Evolutionary conservation across 805 yeast species (phyloP), one percentile per base, ranked within the genome.

Genomic region (Sungouiella blattae): DNA sequence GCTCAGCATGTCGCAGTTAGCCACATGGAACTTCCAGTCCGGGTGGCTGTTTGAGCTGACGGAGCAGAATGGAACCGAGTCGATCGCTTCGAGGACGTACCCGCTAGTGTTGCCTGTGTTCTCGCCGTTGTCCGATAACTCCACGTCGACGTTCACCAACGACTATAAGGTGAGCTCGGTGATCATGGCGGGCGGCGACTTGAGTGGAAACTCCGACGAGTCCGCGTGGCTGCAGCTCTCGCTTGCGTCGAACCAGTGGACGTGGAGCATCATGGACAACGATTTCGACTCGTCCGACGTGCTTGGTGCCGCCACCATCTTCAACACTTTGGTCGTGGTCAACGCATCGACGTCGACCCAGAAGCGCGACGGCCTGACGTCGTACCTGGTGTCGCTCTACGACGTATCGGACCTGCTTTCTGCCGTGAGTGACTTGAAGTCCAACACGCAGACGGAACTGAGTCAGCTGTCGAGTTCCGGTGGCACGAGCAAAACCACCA

Each of bases 1-100:
- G 87, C 73, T 83, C 23, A 73, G 76, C 42, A 75, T 84, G 80
- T 71, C 71, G 46, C 93, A 84, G 56, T 60, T 83, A 13, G 91
- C 93, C 0, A 57, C 81, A 2, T 83, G 88, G 85, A 79, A 78
- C 46, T 77, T 76, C 41, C 64, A 67, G 32, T 61, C 84, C 6
- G 73, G 73, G 0, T 86, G 94, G 94, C 71, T 84, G 3, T 83
- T 77, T 52, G 45, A 57, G 26, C 47, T 56, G 42, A 49, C 63
- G 1, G 53, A 49, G 1, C 37, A 43, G 17, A 41, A 44, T 8
- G 41, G 41, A 11, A 17, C 39, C 6, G 14, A 23, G 1, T 40
- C 60, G 8, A 63, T 83, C 1, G 77, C 75, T 41, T 69, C 87
- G 6, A 62, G 93, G 32, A 67, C 64, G 3, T 55, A 59, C 27